A percentile compares a stretch with the other conserved stretches of the same genome.
These are phyloP conservation scores for Monosporozyma unispora DNA, from an alignment of 805 yeast genomes.

Conservation along the genomic window DNA sequence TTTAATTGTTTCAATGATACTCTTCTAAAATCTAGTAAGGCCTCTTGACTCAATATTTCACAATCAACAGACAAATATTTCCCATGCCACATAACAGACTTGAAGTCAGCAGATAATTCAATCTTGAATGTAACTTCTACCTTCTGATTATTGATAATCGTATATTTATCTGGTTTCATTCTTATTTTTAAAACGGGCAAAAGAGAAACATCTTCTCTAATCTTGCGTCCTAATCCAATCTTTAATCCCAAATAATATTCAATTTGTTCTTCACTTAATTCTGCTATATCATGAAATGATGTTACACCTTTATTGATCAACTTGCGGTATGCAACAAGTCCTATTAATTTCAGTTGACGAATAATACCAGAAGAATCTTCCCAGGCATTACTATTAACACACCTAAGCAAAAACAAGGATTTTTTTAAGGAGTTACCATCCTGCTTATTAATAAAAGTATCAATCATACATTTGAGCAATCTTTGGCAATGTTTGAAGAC, in stretches of 20 bases:
- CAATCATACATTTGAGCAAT: conserved; percentile 37
- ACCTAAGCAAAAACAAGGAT: conserved; percentile 33
- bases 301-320: conserved; percentile 31
- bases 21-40: conserved; percentile 38
- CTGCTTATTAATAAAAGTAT: conserved; percentile 33
- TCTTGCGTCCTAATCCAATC: conserved; percentile 35
- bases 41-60: conserved; percentile 25
- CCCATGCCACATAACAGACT: conserved; percentile 28
- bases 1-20: conserved; percentile 23
- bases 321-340: conserved; percentile 33
- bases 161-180: conserved; percentile 11
- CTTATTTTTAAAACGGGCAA: conserved; percentile 33
- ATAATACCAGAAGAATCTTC: conserved; percentile 38
- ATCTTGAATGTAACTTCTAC: conserved; percentile 15
- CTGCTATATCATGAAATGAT: conserved; percentile 26
- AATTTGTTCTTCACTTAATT: conserved; percentile 28
- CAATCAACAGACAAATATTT: conserved; percentile 28
- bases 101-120: conserved; percentile 15
- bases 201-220: conserved; percentile 27
- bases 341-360: conserved; percentile 42
- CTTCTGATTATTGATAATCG: background rate
- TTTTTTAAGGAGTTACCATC: conserved; percentile 37
- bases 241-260: conserved; percentile 36
- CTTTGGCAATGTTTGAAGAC: conserved; percentile 37
- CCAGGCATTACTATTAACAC: conserved; percentile 41